Percentiles rank a stretch among this genome's conserved stretches.
Evolutionary conservation across 1,139 yeast species (phyloP).

Genomic region (Lodderomyces elongisporus): DNA sequence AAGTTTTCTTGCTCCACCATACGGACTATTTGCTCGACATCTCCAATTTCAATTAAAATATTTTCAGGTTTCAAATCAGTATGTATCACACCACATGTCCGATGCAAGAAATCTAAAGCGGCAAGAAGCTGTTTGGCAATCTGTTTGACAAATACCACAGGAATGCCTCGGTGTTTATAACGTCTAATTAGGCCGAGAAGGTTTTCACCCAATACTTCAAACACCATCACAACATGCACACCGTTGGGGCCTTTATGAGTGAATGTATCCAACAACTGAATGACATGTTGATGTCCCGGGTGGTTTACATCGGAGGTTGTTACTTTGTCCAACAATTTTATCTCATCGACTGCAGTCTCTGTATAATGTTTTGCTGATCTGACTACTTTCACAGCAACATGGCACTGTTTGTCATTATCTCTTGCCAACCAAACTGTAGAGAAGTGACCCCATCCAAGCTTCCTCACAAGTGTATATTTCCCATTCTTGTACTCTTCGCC

Average conservation of each 20-base stretch:
- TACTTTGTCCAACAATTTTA: conserved; percentile 53
- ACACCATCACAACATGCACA: conserved; percentile 77
- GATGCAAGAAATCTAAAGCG: conserved; percentile 75
- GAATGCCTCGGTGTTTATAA: conserved; percentile 69
- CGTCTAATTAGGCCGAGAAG: conserved; percentile 65
- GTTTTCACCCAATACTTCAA: conserved; percentile 84
- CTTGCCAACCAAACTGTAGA: conserved; percentile 51
- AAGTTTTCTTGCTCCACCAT: conserved; percentile 52
- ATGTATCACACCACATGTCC: conserved; percentile 86
- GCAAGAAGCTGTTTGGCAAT: conserved; percentile 72
- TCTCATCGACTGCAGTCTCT: conserved; percentile 85
- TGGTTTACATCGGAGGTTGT: conserved; percentile 44
- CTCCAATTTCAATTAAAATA: conserved; percentile 73
- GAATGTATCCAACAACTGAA: conserved; percentile 62
- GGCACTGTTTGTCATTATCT: conserved; percentile 50
- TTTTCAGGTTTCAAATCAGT: conserved; percentile 91
- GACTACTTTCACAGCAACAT: conserved; percentile 83
- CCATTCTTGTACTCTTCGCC: conserved; percentile 66
- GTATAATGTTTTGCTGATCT: conserved; percentile 71
- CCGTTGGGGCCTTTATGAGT: conserved; percentile 72
- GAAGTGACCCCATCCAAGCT: conserved; percentile 57
- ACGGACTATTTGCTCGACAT: conserved; percentile 64
- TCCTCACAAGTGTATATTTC: conserved; percentile 63
- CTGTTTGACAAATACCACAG: conserved; percentile 69
- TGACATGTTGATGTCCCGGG: conserved; percentile 65